phyloP scores from a whole-genome alignment of 108 stramenopile species.

The Cyclotella cryptica region DNA sequence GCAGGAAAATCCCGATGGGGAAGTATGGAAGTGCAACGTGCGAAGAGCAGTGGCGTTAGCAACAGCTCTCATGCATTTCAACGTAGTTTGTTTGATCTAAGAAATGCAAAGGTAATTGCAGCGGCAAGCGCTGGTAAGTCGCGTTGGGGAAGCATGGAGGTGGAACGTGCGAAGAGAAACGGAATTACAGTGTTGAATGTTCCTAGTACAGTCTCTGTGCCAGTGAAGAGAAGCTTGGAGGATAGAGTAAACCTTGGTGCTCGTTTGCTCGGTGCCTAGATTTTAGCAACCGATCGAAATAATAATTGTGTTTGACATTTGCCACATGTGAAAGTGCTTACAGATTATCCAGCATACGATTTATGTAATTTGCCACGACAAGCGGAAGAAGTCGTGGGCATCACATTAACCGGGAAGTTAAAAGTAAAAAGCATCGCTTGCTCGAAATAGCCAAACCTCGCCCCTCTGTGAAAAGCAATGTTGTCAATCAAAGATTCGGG shows the following conservation, averaged over 20 bases:
- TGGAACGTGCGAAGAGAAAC: slow-evolving; percentile 20
- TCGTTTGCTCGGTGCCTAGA: background rate
- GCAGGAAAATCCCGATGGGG: slow-evolving; percentile 88
- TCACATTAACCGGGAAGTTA: no score
- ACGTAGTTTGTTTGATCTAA: slow-evolving; percentile 23
- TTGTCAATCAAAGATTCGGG: no score
- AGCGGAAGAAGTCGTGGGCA: no score
- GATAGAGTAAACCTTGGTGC: slow-evolving; percentile 21
- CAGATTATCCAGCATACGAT: no score
- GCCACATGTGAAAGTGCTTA: no score
- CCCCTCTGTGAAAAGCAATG: no score
- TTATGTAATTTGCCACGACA: no score
- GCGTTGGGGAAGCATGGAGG: slow-evolving; percentile 71
- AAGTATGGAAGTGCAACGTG: slow-evolving; percentile 56
- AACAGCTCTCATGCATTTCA: background rate
- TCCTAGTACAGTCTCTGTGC: background rate
- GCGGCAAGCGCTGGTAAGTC: slow-evolving; percentile 67
- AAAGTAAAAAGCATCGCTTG: no score
- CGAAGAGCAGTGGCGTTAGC: slow-evolving; percentile 14
- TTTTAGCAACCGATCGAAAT: background rate
- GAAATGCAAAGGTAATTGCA: slow-evolving; percentile 57
- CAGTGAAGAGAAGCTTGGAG: background rate
- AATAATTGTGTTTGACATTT: background rate
- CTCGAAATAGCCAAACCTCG: no score
- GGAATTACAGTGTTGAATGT: background rate